These are phyloP conservation scores for Leptoxyphium fumago DNA, from an alignment of 2,329 filamentous ascomycete species.

Conservation along the genomic window DNA sequence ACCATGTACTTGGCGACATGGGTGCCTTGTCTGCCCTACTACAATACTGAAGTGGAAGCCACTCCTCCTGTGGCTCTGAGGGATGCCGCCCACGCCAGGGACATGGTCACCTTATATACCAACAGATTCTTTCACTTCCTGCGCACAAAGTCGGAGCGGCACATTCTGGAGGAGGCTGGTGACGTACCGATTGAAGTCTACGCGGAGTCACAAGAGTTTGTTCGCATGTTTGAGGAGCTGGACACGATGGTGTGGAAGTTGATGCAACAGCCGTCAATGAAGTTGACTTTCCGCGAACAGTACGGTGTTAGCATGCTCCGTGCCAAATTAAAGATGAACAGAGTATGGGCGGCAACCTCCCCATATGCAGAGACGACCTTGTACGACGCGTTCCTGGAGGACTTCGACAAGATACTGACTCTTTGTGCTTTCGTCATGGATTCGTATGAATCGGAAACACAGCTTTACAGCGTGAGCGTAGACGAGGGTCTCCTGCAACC, in stretches of 20 bases:
- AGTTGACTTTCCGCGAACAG: slow-evolving; percentile 15
- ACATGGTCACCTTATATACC: slow-evolving; percentile 15
- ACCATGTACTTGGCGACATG: slow-evolving; percentile 13
- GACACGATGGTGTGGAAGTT: slow-evolving; percentile 15
- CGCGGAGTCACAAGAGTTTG: slow-evolving; percentile 14
- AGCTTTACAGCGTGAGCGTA: slow-evolving; percentile 14
- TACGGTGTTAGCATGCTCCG: slow-evolving; percentile 17
- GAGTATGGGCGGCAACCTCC: slow-evolving; percentile 13
- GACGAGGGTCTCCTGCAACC: slow-evolving; percentile 19
- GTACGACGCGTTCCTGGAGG: slow-evolving; percentile 13
- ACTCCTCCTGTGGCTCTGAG: slow-evolving; percentile 11
- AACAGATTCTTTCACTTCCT: slow-evolving; percentile 17
- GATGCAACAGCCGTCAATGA: slow-evolving; percentile 15
- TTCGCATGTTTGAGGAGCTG: slow-evolving; percentile 11
- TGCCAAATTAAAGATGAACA: slow-evolving; percentile 15
- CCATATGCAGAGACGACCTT: slow-evolving; percentile 13
- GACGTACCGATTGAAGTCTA: slow-evolving; percentile 14
- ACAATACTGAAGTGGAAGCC: slow-evolving; percentile 13
- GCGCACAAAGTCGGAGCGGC: slow-evolving; percentile 12
- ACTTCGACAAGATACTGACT: slow-evolving; percentile 18
- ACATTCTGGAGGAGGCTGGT: slow-evolving; percentile 12
- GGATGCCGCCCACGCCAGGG: slow-evolving; percentile 16
- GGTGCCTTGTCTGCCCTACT: slow-evolving; percentile 16
- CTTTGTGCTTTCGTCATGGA: slow-evolving; percentile 16
- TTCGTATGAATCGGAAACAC: slow-evolving; percentile 10